Conservation (phyloP, 768 basidiomycete species). For the Mycena indigotica region DNA sequence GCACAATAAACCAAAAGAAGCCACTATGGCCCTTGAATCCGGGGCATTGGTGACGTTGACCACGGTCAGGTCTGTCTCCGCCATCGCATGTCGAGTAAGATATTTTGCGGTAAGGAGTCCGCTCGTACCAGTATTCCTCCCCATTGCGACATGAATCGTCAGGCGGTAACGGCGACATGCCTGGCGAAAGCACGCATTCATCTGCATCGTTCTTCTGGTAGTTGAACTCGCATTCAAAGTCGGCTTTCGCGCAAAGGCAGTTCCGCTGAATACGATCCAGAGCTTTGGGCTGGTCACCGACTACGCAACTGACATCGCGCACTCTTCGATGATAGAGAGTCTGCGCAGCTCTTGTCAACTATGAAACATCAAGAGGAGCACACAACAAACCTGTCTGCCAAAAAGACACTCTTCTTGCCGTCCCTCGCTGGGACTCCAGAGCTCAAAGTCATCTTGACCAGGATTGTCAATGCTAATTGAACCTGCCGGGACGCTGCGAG, state of each 20-base stretch:
- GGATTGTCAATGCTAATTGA: slow-evolving; percentile 69
- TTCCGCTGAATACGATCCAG: slow-evolving; percentile 58
- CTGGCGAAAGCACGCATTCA: slow-evolving; percentile 77
- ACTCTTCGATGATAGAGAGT: slow-evolving; percentile 89
- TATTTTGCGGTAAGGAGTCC: slow-evolving; percentile 89
- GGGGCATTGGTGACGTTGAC: slow-evolving; percentile 75
- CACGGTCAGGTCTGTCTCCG: slow-evolving; percentile 78
- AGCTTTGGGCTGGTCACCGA: slow-evolving; percentile 69
- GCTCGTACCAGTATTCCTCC: slow-evolving; percentile 89
- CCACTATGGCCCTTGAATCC: slow-evolving; percentile 72
- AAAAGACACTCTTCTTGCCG: slow-evolving; percentile 90
- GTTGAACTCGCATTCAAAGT: slow-evolving; percentile 99
- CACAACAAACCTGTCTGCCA: slow-evolving; percentile 71
- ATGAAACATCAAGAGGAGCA: slow-evolving; percentile 1
- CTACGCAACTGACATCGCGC: slow-evolving; percentile 77
- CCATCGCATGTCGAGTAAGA: slow-evolving; percentile 86
- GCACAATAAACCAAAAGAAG: slow-evolving; percentile 83
- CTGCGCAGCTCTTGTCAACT: slow-evolving; percentile 38
- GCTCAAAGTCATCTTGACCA: slow-evolving; percentile 88
- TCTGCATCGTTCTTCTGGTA: slow-evolving; percentile 67
- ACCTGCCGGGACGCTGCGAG: slow-evolving; percentile 54
- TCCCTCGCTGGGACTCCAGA: slow-evolving; percentile 94
- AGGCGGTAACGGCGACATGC: slow-evolving; percentile 59
- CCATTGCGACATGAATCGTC: slow-evolving; percentile 65
- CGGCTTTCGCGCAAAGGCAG: slow-evolving; percentile 70